A percentile compares a stretch with the other conserved stretches of the same genome.
Conservation (phyloP, 2,329 filamentous ascomycete species). For the Colletotrichum theobromicola region DNA sequence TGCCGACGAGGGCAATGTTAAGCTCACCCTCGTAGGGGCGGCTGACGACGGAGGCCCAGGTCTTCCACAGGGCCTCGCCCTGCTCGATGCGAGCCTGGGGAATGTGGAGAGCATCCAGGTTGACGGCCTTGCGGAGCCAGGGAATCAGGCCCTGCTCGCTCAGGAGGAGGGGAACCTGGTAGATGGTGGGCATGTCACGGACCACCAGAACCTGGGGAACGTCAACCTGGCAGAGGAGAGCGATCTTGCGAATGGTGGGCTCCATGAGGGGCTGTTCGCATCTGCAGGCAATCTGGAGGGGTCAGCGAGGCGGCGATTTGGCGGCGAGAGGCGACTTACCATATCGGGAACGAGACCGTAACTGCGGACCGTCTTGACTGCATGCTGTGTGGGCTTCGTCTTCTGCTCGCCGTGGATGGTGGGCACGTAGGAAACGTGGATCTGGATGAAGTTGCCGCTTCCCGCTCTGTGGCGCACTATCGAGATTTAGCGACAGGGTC, state of each 20-base stretch:
- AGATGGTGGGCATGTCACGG: slow-evolving; percentile 86
- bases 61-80: slow-evolving; percentile 70
- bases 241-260: slow-evolving; percentile 83
- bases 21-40: slow-evolving; percentile 74
- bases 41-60: slow-evolving; percentile 62
- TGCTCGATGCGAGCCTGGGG: slow-evolving; percentile 60
- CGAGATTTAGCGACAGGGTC: not conserved
- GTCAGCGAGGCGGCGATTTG: not conserved
- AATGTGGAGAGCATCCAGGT: slow-evolving; percentile 63
- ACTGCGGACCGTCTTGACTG: slow-evolving; percentile 83
- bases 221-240: slow-evolving; percentile 87
- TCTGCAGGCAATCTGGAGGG: slow-evolving; percentile 81
- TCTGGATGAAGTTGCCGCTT: slow-evolving; percentile 83
- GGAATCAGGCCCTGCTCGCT: slow-evolving; percentile 78
- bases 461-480: slow-evolving; percentile 70
- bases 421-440: slow-evolving; percentile 89
- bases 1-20: slow-evolving; percentile 87
- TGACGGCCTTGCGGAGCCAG: slow-evolving; percentile 69
- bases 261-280: slow-evolving; percentile 80
- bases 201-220: slow-evolving; percentile 87
- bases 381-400: slow-evolving; percentile 95
- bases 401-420: slow-evolving; percentile 77
- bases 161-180: slow-evolving; percentile 93
- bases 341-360: slow-evolving; percentile 77
- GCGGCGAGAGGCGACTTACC: slow-evolving; percentile 45